These are phyloP conservation scores for Mucor ambiguus DNA, from an alignment of 371 early-diverging fungal genomes.

Conservation along the genomic window DNA sequence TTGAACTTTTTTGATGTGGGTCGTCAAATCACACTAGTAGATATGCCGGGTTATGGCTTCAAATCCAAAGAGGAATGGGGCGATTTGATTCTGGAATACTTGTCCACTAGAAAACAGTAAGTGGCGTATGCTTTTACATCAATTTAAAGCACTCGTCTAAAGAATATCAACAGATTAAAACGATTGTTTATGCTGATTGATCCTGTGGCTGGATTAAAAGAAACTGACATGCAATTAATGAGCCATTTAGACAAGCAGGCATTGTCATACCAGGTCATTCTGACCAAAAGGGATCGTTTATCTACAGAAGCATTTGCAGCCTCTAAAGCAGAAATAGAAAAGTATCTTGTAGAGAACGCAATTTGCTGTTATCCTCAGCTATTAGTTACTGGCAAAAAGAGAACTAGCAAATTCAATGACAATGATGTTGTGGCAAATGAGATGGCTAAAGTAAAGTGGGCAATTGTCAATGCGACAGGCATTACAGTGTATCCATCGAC, in stretches of 20 bases:
- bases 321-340: constrained; percentile 48
- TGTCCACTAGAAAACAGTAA: constrained; percentile 62
- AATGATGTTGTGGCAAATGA: constrained; percentile 27
- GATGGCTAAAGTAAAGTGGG: constrained; percentile 32
- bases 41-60: constrained; percentile 85
- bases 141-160: neutral
- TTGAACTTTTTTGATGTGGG: constrained; percentile 74
- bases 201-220: constrained; percentile 69
- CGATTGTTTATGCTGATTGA: constrained; percentile 71
- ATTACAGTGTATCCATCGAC: constrained; percentile 9
- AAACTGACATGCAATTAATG: constrained; percentile 63
- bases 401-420: constrained; percentile 27
- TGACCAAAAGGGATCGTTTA: constrained; percentile 70
- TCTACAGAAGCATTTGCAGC: constrained; percentile 39
- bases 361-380: constrained; percentile 61
- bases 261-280: constrained; percentile 61
- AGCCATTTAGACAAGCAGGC: constrained; percentile 59
- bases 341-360: constrained; percentile 46
- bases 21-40: constrained; percentile 64
- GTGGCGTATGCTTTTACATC: constrained; percentile 1
- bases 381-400: constrained; percentile 40
- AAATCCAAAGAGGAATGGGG: constrained; percentile 78
- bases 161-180: constrained; percentile 46
- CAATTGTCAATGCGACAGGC: constrained; percentile 33
- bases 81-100: constrained; percentile 63